A percentile compares a stretch with the other conserved stretches of the same genome.
phyloP scores from a whole-genome alignment of 2,329 filamentous ascomycete species.

The Orbilia ellipsospora region DNA sequence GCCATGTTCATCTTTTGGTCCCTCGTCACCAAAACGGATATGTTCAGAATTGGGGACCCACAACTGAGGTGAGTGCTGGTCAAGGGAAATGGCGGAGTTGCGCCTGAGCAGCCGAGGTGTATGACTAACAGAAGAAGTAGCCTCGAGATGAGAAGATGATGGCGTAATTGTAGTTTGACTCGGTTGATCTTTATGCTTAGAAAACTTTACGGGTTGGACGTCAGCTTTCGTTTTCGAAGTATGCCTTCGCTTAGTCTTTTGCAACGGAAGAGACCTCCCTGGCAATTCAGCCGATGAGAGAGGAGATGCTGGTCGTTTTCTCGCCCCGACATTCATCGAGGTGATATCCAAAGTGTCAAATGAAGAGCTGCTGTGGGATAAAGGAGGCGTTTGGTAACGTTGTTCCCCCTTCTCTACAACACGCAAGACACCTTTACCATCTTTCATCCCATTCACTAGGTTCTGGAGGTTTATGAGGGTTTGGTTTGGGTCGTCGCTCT shows the following conservation, averaged over 20 bases:
- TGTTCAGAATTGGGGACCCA: conserved; percentile 31
- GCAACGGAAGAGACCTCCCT: conserved; percentile 32
- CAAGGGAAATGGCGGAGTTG: conserved; percentile 10
- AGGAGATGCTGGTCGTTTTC: conserved; percentile 51
- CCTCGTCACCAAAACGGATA: conserved; percentile 7
- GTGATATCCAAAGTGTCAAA: conserved; percentile 31
- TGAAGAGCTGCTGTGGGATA: conserved; percentile 32
- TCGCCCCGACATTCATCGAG: conserved; percentile 34
- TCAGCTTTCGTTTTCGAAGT: conserved; percentile 43
- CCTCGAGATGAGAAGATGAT: conserved; percentile 30
- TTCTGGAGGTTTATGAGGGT: conserved; percentile 64
- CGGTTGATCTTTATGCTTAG: conserved; percentile 26
- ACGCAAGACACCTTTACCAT: conserved; percentile 58
- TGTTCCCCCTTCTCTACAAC: conserved; percentile 59
- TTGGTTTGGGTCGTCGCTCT: conserved; percentile 70
- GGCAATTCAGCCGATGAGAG: conserved; percentile 36
- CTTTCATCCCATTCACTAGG: conserved; percentile 58
- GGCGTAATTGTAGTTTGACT: conserved; percentile 41
- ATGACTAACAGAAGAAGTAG: neutral
- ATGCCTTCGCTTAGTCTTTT: conserved; percentile 51
- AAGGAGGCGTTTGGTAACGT: conserved; percentile 48
- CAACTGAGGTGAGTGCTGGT: neutral
- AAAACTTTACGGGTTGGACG: conserved; percentile 32
- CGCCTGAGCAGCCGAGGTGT: neutral
- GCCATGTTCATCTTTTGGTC: conserved; percentile 7